Base-by-base conservation (phyloP, 495 filamentous ascomycete species). In the Neurospora discreta region DNA sequence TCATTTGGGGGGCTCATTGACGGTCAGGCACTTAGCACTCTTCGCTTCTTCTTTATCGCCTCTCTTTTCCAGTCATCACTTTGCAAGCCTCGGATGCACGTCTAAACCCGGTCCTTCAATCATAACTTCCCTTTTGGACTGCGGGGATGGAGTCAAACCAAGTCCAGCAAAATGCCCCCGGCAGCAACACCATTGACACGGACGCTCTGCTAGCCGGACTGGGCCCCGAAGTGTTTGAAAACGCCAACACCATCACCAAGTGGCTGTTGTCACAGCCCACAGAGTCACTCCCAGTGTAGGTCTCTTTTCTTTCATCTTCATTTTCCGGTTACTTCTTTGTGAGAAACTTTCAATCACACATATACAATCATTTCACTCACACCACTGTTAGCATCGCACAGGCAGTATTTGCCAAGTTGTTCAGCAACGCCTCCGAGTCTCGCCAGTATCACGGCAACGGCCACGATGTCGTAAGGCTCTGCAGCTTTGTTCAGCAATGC, bases 401-500 rank as follows among this genome's bases (percentile, higher is more conserved):
- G n/a, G 77, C 30, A 36, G 39, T 79, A 15, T 87, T 81, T 60
- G 73, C 79, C 40, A 79, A 76, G 39, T 78, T 87, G 20, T 75
- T 88, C 5, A 46, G 76, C 20, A 78, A 80, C 70, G 86, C 86
- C 13, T 80, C 81, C 20, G 82, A 84, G 70, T 82, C 85, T 20
- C 77, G 80, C 9, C 77, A 78, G 46, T 72, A 76, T 33, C 73
- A 78, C 69, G 75, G 75, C 33, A 78, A 80, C 70, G 76, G 82
- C 78, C 77, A 82, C 71, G 71, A 85, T 18, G 87, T 85, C 68
- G 81, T 84, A 69, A 85, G 83, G 73, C 79, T 88, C 11, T 87
- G 86, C 73, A 84, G 86, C 69, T 85, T 87, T 73, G 80, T 87
- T 71, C 86, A 87, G 76, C 84, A 84, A 70, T 87, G 83, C 69